Conservation (phyloP, 306 rosid genomes). For the Lagenaria siceraria region DNA sequence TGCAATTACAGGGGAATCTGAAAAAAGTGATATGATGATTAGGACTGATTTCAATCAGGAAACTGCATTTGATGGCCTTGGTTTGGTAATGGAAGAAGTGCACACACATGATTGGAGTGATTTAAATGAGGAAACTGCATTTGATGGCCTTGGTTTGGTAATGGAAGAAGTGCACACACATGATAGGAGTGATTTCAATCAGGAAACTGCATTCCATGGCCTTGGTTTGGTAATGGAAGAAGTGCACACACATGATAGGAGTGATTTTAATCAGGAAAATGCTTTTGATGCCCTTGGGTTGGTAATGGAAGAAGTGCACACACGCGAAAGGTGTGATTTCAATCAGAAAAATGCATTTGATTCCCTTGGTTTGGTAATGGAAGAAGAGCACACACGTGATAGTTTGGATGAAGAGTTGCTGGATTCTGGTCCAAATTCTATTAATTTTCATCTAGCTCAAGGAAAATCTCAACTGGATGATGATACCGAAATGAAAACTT, state of each 20-base stretch:
- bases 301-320: background rate
- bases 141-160: slow-evolving; percentile 5
- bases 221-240: background rate
- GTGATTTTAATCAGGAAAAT: slow-evolving; percentile 4
- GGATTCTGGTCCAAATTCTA: background rate
- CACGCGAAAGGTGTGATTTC: slow-evolving; percentile 1
- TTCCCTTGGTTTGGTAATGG: background rate
- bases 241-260: background rate
- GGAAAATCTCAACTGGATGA: slow-evolving; percentile 13
- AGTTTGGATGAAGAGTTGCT: background rate
- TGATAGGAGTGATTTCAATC: slow-evolving; percentile 8
- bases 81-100: background rate
- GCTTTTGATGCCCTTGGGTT: slow-evolving; percentile 3
- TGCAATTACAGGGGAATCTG: background rate
- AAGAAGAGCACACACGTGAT: background rate
- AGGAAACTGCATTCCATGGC: slow-evolving; percentile 1
- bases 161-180: background rate
- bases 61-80: slow-evolving; percentile 8
- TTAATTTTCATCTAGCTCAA: background rate
- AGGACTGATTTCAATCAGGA: slow-evolving; percentile 5
- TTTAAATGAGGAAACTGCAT: background rate
- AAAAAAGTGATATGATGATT: background rate
- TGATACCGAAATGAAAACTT: background rate
- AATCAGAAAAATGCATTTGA: background rate
- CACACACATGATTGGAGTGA: slow-evolving; percentile 3